Conservation (phyloP, 1,139 yeast genomes). For the Magnusiomyces clavatus region DNA sequence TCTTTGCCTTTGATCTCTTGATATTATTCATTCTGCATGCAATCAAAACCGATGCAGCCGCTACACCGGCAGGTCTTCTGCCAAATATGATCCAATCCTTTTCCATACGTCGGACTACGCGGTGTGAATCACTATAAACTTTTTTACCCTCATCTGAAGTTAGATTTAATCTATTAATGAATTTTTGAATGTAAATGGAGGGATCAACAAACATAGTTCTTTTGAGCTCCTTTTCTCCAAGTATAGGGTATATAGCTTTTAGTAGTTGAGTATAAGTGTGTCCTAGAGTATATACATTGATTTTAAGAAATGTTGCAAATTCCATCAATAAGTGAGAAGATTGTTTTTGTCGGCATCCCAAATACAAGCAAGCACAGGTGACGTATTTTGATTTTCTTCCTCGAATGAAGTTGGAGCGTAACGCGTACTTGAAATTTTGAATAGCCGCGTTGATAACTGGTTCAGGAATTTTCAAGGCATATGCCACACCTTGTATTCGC, state of each 20-base stretch:
- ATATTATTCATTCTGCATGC: conserved; percentile 97
- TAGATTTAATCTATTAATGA: conserved; percentile 79
- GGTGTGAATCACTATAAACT: conserved; percentile 80
- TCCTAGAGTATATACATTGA: conserved; percentile 89
- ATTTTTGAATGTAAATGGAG: conserved; percentile 84
- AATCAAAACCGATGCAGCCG: conserved; percentile 88
- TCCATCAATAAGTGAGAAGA: conserved; percentile 96
- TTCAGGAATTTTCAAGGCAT: conserved; percentile 70
- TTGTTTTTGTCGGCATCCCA: conserved; percentile 85
- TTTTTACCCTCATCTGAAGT: conserved; percentile 47
- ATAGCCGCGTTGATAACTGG: conserved; percentile 79
- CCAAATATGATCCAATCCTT: conserved; percentile 96
- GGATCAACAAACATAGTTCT: conserved; percentile 88
- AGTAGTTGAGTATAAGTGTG: conserved; percentile 92
- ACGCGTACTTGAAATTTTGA: conserved; percentile 82
- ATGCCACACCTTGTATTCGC: conserved; percentile 72
- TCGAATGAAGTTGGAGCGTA: conserved; percentile 82
- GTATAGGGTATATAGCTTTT: conserved; percentile 41
- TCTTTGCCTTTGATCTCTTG: conserved; percentile 84
- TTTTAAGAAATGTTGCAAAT: conserved; percentile 81
- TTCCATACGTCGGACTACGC: conserved; percentile 83
- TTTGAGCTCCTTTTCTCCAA: conserved; percentile 42
- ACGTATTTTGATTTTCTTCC: conserved; percentile 94
- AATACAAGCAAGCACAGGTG: conserved; percentile 86
- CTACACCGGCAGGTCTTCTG: conserved; percentile 95